Evolutionary conservation across 257 asterid species (phyloP).

Genomic region (Pogostemon cablin): DNA sequence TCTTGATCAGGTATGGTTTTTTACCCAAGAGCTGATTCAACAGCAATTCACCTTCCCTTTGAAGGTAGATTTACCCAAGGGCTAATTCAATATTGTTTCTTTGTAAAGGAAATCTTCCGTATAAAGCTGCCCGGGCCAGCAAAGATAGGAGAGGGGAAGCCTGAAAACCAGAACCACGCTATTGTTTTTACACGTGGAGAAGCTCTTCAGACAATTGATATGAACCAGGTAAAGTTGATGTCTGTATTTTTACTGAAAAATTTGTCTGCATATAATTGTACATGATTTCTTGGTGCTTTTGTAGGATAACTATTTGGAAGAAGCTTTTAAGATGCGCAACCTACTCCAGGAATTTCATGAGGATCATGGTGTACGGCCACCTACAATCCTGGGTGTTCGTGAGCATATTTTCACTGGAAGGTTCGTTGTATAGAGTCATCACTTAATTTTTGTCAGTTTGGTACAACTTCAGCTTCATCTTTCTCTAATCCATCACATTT

Average conservation of each 20-base stretch:
- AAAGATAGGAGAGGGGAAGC: conserved; percentile 97
- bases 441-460: conserved; percentile 10
- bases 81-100: conserved; percentile 36
- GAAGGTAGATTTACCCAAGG: too few species aligned
- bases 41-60: too few species aligned
- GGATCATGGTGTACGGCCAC: conserved; percentile 97
- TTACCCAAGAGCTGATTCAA: neutral
- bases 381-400: conserved; percentile 93
- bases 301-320: conserved; percentile 94
- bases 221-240: conserved; percentile 81
- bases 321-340: conserved; percentile 98
- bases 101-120: conserved; percentile 88
- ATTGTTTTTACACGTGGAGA: conserved; percentile 91
- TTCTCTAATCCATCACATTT: conserved; percentile 32
- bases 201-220: conserved; percentile 98
- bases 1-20: conserved; percentile 85
- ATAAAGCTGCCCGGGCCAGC: conserved; percentile 96
- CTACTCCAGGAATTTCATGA: conserved; percentile 93
- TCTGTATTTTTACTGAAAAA: conserved; percentile 19
- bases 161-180: conserved; percentile 99
- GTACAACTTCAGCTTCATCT: conserved; percentile 13
- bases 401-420: conserved; percentile 98
- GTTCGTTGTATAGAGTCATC: conserved; percentile 32
- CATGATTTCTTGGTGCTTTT: conserved; percentile 5
- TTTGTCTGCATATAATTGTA: conserved; percentile 23